These are phyloP conservation scores for Cytospora paraplurivora DNA, from an alignment of 2,329 filamentous ascomycete species.

Conservation along the genomic window DNA sequence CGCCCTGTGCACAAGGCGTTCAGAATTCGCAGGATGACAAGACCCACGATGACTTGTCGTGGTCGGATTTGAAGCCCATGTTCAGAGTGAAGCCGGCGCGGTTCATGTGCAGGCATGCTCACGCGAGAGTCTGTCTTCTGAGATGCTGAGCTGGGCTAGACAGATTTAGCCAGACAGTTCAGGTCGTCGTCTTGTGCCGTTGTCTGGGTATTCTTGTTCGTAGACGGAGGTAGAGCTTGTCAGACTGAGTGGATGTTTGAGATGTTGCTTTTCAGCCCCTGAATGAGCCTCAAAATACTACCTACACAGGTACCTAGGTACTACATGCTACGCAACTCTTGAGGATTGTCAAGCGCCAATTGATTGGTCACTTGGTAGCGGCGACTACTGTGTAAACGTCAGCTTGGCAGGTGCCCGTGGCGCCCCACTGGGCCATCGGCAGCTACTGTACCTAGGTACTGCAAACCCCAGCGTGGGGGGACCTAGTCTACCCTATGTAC, in stretches of 20 bases:
- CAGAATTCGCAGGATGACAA: slow-evolving; percentile 72
- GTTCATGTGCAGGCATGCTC: slow-evolving; percentile 23
- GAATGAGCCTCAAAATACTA: slow-evolving; percentile 5
- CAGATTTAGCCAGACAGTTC: background rate
- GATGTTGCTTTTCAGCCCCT: background rate
- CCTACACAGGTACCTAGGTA: too few relatives aligned
- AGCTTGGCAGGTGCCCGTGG: slow-evolving; percentile 17
- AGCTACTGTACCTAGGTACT: slow-evolving; percentile 1
- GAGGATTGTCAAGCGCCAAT: background rate
- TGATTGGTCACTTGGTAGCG: slow-evolving; percentile 6
- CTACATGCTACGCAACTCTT: background rate
- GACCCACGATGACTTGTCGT: slow-evolving; percentile 39
- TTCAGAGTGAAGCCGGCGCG: slow-evolving; percentile 25
- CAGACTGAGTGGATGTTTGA: background rate
- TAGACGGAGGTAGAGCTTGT: background rate
- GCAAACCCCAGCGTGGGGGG: slow-evolving; percentile 13
- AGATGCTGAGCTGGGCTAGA: background rate
- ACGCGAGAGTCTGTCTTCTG: slow-evolving; percentile 8
- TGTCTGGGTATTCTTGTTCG: background rate
- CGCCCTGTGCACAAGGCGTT: slow-evolving; percentile 72
- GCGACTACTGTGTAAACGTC: slow-evolving; percentile 1
- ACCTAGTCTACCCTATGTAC: too few relatives aligned
- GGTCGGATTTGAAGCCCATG: slow-evolving; percentile 27
- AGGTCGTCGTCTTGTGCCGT: slow-evolving; percentile 6
- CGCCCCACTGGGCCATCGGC: background rate